Evolutionary conservation across 139 green algal species (phyloP), one percentile per base, ranked within the genome.

Genomic region (Picochlorum costavermella): DNA sequence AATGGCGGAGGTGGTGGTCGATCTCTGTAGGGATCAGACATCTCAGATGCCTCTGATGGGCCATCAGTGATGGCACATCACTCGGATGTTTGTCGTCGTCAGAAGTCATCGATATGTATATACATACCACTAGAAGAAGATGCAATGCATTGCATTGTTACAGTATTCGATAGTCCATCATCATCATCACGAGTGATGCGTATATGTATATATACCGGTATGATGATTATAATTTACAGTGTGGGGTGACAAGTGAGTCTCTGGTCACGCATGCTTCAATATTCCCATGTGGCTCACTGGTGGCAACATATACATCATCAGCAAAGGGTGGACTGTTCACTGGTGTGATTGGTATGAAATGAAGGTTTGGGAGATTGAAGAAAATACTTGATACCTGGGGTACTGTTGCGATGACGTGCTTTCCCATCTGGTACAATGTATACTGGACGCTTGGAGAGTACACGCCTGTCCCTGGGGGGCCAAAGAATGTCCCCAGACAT

Each of bases 361-460:
- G 92, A 12, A 98, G 68, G 80, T 98, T 98, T 64, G 92, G 92
- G 77, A 96, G 81, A 71, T 92, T 95, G 14, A 98, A 72, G 63
- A 84, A 93, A 10, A 98, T 74, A 2, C 49, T 79, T n/a, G 91
- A 85, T 10, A 89, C 71, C 68, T 88, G 70, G 4, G 74, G 64
- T 11, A 83, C 72, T 33, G 61, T 61, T 46, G 77, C 60, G 26
- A 97, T 63, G 0, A 81, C 71, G 0, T 56, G 33, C 31, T 76
- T 58, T 12, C 58, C 90, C 90, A 98, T 98, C 51, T 88, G 37
- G 64, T 83, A 90, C 48, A 97, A 75, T 6, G 92, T 98, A 72
- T 77, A 90, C 77, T 98, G 92, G 64, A 98, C 88, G 23, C 68
- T 85, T 4, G 92, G 90, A 23, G 62, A 84, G 83, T 89, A 97